Evolutionary conservation across 1,284 basidiomycete genomes (phyloP).

Genomic region (Ceratobasidium sp.): DNA sequence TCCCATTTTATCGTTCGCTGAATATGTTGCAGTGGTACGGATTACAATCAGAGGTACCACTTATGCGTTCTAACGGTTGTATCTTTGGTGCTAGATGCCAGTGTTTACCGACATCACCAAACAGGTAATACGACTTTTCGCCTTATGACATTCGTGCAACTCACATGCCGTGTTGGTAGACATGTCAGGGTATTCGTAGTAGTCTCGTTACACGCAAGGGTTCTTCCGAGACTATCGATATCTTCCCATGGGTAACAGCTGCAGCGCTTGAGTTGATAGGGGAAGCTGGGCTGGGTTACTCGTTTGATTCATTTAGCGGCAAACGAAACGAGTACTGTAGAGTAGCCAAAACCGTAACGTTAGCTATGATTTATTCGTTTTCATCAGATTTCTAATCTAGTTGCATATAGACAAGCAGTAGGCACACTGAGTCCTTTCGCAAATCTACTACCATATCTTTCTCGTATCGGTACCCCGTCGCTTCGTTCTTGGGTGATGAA

Average conservation of each 20-base stretch:
- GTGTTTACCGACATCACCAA: conserved; percentile 57
- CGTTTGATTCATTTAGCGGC: conserved; percentile 58
- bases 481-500: conserved; percentile 58
- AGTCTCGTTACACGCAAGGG: conserved; percentile 42
- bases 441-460: conserved; percentile 7
- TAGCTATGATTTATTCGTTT: conserved; percentile 50
- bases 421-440: conserved; percentile 2
- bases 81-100: conserved; percentile 50
- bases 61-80: background rate
- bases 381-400: conserved; percentile 53
- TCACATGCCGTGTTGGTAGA: conserved; percentile 43
- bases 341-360: conserved; percentile 60
- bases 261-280: conserved; percentile 60
- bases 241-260: conserved; percentile 60
- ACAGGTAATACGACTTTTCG: conserved; percentile 48
- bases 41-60: no score
- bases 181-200: background rate
- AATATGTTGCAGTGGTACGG: conserved; percentile 9
- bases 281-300: conserved; percentile 59
- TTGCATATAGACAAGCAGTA: conserved; percentile 46
- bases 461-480: conserved; percentile 46
- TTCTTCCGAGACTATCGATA: conserved; percentile 51
- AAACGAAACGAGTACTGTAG: conserved; percentile 56
- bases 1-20: background rate
- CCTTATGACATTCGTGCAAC: conserved; percentile 43